A percentile compares a stretch with the other conserved stretches of the same genome.
phyloP scores from a whole-genome alignment of 208 protist species.

The Crithidia sp. region DNA sequence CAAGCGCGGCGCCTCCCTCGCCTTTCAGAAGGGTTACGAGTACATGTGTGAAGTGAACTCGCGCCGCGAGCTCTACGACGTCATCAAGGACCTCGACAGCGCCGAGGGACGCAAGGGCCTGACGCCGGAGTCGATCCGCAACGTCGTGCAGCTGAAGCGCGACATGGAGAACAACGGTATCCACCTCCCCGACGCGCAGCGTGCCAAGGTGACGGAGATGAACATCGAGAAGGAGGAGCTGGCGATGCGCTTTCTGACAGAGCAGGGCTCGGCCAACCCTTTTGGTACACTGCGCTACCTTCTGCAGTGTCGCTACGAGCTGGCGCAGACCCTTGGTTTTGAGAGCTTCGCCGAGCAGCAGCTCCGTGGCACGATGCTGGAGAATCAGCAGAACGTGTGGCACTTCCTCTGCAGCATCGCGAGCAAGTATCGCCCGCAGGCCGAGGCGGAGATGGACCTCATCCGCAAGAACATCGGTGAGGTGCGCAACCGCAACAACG shows the following conservation, averaged over 20 bases:
- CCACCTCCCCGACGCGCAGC: slow-evolving; percentile 78
- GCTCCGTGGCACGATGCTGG: slow-evolving; percentile 90
- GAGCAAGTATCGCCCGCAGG: slow-evolving; percentile 79
- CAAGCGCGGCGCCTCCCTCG: slow-evolving; percentile 73
- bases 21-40: slow-evolving; percentile 87
- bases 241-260: slow-evolving; percentile 81
- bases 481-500: slow-evolving; percentile 75
- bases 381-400: slow-evolving; percentile 90
- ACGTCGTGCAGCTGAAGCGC: slow-evolving; percentile 85
- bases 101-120: slow-evolving; percentile 68
- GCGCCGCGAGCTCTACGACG: slow-evolving; percentile 83
- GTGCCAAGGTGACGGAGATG: slow-evolving; percentile 81
- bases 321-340: slow-evolving; percentile 82
- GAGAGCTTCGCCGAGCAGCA: slow-evolving; percentile 92
- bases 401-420: slow-evolving; percentile 89
- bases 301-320: slow-evolving; percentile 82
- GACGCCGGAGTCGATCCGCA: slow-evolving; percentile 86
- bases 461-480: slow-evolving; percentile 78
- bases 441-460: slow-evolving; percentile 81
- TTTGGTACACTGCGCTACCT: slow-evolving; percentile 83
- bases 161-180: slow-evolving; percentile 95
- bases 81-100: slow-evolving; percentile 78
- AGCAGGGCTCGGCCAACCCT: slow-evolving; percentile 71
- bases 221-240: slow-evolving; percentile 92
- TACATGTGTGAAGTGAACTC: slow-evolving; percentile 94